Evolutionary conservation across 2,329 filamentous ascomycete species (phyloP).

Genomic region (Didymella sp.): DNA sequence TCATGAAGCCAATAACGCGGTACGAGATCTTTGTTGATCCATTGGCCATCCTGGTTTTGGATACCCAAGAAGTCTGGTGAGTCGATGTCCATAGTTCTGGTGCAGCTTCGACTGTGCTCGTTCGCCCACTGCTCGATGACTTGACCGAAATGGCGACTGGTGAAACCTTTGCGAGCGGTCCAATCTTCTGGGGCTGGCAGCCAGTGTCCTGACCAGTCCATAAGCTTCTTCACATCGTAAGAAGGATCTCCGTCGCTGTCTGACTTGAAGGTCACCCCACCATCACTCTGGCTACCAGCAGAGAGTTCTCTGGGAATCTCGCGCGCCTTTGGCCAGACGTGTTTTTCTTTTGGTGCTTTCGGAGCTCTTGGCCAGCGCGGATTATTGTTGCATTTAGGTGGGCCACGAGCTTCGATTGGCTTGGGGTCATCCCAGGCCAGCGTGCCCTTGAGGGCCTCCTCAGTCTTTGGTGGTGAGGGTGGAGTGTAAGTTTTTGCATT

Average conservation of each 20-base stretch:
- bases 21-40: constrained; percentile 33
- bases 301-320: constrained; percentile 35
- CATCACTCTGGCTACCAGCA: constrained; percentile 29
- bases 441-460: neutral
- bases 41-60: neutral
- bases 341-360: constrained; percentile 17
- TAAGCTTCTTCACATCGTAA: constrained; percentile 47
- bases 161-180: constrained; percentile 48
- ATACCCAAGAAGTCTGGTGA: constrained; percentile 10
- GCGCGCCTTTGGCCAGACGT: constrained; percentile 37
- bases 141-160: constrained; percentile 42
- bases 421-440: constrained; percentile 23
- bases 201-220: constrained; percentile 57
- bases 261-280: constrained; percentile 32
- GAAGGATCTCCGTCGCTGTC: constrained; percentile 43
- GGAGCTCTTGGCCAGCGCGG: constrained; percentile 21
- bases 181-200: constrained; percentile 57
- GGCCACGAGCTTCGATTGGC: neutral
- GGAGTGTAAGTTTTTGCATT: neutral
- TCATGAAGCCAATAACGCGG: constrained; percentile 41
- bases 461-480: constrained; percentile 14
- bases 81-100: constrained; percentile 15
- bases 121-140: constrained; percentile 45
- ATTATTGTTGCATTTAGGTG: constrained; percentile 21
- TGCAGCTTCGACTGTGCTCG: constrained; percentile 20